A percentile compares a stretch with the other conserved stretches of the same genome.
phyloP scores from a whole-genome alignment of 306 rosid genomes.

The Luffa acutangula region DNA sequence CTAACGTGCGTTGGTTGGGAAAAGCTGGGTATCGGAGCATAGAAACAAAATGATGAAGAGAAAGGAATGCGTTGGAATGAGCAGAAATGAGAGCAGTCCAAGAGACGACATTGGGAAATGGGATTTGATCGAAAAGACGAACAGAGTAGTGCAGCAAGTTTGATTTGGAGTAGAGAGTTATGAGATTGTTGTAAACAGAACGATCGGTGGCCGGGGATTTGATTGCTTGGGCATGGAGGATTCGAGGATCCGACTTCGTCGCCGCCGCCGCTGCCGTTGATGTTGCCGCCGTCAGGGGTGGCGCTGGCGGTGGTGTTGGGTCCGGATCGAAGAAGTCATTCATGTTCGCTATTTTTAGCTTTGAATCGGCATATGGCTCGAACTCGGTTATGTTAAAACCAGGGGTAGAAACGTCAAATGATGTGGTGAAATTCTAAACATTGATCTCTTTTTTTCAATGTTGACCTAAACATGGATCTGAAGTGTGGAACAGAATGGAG shows the following conservation, averaged over 20 bases:
- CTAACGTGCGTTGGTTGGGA: conserved; percentile 74
- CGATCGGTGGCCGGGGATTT: conserved; percentile 15
- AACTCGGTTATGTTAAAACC: neutral
- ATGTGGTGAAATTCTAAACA: neutral
- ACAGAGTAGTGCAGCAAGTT: conserved; percentile 28
- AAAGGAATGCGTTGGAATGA: conserved; percentile 31
- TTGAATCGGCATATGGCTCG: neutral
- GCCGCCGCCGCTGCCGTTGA: neutral
- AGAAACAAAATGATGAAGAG: conserved; percentile 57
- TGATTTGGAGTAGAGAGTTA: conserved; percentile 47
- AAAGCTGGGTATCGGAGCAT: conserved; percentile 67
- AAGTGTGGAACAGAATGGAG: neutral
- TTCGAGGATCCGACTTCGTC: conserved; percentile 45
- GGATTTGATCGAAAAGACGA: conserved; percentile 44
- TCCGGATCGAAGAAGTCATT: neutral
- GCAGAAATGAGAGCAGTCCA: conserved; percentile 73
- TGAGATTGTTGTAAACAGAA: conserved; percentile 40
- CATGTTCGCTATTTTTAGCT: conserved; percentile 2
- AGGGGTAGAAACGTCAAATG: neutral
- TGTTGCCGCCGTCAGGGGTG: neutral
- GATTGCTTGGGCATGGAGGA: conserved; percentile 44
- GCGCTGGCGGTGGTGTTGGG: neutral
- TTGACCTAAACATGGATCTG: neutral
- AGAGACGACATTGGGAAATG: conserved; percentile 59
- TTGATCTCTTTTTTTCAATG: neutral